Evolutionary conservation across 1,284 basidiomycete genomes (phyloP).

Genomic region (Sporisorium scitamineum): DNA sequence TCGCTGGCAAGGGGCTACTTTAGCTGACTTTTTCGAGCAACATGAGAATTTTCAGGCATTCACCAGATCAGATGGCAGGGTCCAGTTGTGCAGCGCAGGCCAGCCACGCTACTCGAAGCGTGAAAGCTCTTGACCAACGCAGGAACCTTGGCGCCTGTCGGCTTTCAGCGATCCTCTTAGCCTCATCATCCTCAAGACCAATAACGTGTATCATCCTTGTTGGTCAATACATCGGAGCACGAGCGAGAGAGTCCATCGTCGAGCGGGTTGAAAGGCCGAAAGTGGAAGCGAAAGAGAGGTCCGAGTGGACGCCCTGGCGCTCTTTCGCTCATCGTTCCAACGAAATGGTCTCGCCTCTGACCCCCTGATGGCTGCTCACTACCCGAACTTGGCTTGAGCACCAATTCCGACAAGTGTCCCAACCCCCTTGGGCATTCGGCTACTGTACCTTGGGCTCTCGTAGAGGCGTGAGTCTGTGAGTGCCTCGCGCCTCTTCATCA

Average conservation of each 20-base stretch:
- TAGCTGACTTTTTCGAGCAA: background rate
- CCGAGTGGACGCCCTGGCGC: background rate
- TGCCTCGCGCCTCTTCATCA: background rate
- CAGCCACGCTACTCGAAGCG: too few relatives aligned
- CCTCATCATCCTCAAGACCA: too few relatives aligned
- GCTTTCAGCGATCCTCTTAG: too few relatives aligned
- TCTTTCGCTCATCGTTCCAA: background rate
- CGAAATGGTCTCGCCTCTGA: background rate
- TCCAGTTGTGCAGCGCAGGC: background rate
- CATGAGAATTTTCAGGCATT: background rate
- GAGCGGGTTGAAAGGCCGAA: too few relatives aligned
- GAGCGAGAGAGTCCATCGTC: too few relatives aligned
- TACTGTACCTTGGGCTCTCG: background rate
- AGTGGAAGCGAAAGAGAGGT: too few relatives aligned
- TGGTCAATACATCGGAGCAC: too few relatives aligned
- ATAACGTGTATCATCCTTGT: too few relatives aligned
- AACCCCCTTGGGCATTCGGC: slow-evolving; percentile 1
- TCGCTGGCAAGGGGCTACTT: slow-evolving; percentile 28
- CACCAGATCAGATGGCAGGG: background rate
- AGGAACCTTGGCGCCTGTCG: too few relatives aligned
- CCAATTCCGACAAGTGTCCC: slow-evolving; percentile 2
- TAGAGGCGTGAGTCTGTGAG: slow-evolving; percentile 2
- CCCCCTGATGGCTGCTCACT: slow-evolving; percentile 1
- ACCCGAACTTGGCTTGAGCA: slow-evolving; percentile 23
- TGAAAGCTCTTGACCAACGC: too few relatives aligned